Conservation (phyloP, 805 yeast genomes). For the Lachancea nothofagi region DNA sequence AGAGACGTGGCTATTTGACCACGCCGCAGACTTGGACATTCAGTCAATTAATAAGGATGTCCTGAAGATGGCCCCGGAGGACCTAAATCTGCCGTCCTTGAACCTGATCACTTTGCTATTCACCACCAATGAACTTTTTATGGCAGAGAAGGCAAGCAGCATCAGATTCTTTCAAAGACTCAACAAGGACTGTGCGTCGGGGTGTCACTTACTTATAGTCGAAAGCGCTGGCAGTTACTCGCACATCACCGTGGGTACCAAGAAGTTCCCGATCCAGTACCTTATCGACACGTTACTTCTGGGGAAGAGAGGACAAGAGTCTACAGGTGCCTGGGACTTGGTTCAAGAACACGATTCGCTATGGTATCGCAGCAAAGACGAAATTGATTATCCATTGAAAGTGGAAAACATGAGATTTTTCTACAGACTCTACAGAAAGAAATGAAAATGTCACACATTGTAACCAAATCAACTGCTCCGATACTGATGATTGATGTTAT, state of each 20-base stretch:
- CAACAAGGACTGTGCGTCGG: conserved; percentile 45
- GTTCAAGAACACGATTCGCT: conserved; percentile 64
- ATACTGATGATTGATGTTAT: no score
- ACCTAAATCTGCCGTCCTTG: conserved; percentile 25
- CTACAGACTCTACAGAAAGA: conserved; percentile 63
- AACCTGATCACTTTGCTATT: conserved; percentile 67
- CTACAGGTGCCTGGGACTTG: conserved; percentile 60
- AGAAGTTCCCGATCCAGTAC: conserved; percentile 77
- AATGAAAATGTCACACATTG: conserved; percentile 19
- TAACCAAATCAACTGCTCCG: no score
- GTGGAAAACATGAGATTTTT: conserved; percentile 86
- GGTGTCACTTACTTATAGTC: conserved; percentile 58
- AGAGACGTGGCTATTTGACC: conserved; percentile 48
- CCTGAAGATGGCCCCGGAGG: conserved; percentile 26
- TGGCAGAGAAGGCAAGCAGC: conserved; percentile 58
- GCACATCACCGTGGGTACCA: conserved; percentile 67
- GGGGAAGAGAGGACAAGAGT: conserved; percentile 41
- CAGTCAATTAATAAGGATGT: conserved; percentile 36
- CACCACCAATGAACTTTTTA: conserved; percentile 82
- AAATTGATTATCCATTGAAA: conserved; percentile 56
- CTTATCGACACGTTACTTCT: conserved; percentile 66
- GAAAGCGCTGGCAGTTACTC: conserved; percentile 92
- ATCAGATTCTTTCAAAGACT: conserved; percentile 53
- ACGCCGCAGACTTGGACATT: conserved; percentile 30
- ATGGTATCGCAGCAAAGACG: conserved; percentile 65